Evolutionary conservation across 768 basidiomycete genomes (phyloP), one percentile per base, ranked within the genome.

Genomic region (Galerina marginata): DNA sequence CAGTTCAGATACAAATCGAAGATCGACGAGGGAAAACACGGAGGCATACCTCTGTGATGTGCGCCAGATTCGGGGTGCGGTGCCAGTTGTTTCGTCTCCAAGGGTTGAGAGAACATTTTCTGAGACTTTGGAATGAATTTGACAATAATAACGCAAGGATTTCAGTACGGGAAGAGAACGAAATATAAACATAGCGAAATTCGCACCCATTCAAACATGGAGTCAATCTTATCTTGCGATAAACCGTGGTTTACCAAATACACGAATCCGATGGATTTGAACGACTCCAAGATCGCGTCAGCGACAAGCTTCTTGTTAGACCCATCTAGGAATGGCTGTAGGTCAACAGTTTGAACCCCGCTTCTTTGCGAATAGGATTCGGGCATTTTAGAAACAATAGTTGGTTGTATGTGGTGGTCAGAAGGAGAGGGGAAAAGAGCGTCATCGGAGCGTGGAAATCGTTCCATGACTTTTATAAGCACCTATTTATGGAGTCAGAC

Each of bases 241-340:
- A 85, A 61, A 6, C 80, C 75, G 57, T 79, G 76, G 58, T 84
- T 80, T 43, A 72, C 63, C 9, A 83, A 67, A 68, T 83, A 83
- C 2, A 82, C 79, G 68, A 85, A 84, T 1, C 83, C 83, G 33
- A 72, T 74, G 1, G 72, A 66, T 58, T 79, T 77, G 74, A 84
- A 81, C 2, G 83, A 82, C 6, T 72, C 63, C 0, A 84, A 56
- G 10, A 86, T 77, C 0, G 72, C 74, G 42, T 76, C 65, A 0
- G 80, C 82, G 11, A 81, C 79, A 0, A 39, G 62, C 53, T 78
- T 68, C 60, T 77, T 81, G 54, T 74, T 66, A 0, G 72, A 70
- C 4, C 74, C 79, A 58, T 81, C 70, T 3, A 81, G 54, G 65
- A 84, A 85, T 1, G 76, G 67, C 7, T 59, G 67, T 56, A 84